Base-by-base conservation (phyloP, 2,329 filamentous ascomycete genomes). In the Pseudocercospora musae region DNA sequence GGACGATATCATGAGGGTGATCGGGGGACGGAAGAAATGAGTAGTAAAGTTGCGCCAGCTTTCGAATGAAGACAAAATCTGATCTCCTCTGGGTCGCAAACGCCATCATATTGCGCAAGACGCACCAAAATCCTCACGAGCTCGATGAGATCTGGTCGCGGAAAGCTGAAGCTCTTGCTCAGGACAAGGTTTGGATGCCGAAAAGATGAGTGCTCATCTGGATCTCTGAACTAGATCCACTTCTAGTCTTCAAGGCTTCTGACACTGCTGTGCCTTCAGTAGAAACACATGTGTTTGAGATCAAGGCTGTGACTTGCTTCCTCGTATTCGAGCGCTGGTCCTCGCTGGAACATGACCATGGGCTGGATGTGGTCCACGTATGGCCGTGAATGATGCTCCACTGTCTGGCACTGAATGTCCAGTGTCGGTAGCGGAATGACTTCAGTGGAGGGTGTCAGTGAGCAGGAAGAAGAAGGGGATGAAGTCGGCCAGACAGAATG, bases 11-110 rank as follows among this genome's bases (percentile, higher is more conserved):
- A 73, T 75, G 69, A 66, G 66, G 25, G 72, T 75, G 18, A 72
- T 75, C 44, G 73, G 74, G 29, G 71, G 72, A 8, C 60, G 73
- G 20, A 73, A 72, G 54, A 69, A 72, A 68, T 73, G 68, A 73
- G 52, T 56, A 40, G 59, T 27, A 54, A 31, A 6, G 11, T 56
- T 46, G 37, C 52, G 18, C 33, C 18, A 44, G 29, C 21, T 18
- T 10, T 6, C 11, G 29, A 31, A 23, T 29, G 13, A 57, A 53
- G 50, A 50, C 23, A 25, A 25, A 13, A n/a, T 29, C 55, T 57
- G 55, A 48, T 29, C 55, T 57, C 49, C 37, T 57, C 18, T 25
- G 25, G 29, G 29, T 33, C n/a, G 13, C 29, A 13, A 18, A 33
- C 52, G 7, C 1, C 8, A 33, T 37, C 50, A 20, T 1, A 29